These are phyloP conservation scores for Dothistroma pini DNA, from an alignment of 2,329 filamentous ascomycete genomes.

Conservation along the genomic window DNA sequence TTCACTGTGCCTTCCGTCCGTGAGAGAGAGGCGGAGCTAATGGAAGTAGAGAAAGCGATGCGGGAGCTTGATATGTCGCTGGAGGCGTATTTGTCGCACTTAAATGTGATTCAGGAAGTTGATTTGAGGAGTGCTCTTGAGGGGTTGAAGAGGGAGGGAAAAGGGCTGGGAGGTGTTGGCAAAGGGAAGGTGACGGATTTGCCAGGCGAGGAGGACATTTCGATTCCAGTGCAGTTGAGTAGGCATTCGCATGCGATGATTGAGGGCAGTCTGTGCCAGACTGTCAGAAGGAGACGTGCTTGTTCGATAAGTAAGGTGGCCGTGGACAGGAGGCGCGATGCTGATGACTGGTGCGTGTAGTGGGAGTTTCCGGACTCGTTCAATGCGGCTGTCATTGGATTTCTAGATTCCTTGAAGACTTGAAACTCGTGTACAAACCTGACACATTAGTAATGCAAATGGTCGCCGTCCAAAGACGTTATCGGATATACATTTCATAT, in stretches of 20 bases:
- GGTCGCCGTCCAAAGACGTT: neutral
- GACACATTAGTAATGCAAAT: too few relatives aligned
- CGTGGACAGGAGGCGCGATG: neutral
- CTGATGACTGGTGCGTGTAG: neutral
- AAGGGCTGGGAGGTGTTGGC: too few relatives aligned
- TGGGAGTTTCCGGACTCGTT: neutral
- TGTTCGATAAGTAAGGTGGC: neutral
- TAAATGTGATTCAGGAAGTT: neutral
- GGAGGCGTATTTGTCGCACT: neutral
- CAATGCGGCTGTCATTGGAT: neutral
- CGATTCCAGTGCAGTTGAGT: neutral
- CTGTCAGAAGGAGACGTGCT: neutral
- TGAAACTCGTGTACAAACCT: too few relatives aligned
- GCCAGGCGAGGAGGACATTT: neutral
- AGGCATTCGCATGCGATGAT: neutral
- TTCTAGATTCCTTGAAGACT: neutral
- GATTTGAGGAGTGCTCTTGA: neutral
- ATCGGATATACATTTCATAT: conserved; percentile 30
- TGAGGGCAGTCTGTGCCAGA: neutral
- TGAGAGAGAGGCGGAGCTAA: neutral
- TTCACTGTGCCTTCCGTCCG: too few relatives aligned
- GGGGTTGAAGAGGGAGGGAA: neutral
- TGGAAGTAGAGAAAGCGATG: too few relatives aligned
- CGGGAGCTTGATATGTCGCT: neutral
- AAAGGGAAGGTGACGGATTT: neutral